Evolutionary conservation across 2,329 filamentous ascomycete species (phyloP), one percentile per base, ranked within the genome.

Genomic region (Fusarium paranaense): DNA sequence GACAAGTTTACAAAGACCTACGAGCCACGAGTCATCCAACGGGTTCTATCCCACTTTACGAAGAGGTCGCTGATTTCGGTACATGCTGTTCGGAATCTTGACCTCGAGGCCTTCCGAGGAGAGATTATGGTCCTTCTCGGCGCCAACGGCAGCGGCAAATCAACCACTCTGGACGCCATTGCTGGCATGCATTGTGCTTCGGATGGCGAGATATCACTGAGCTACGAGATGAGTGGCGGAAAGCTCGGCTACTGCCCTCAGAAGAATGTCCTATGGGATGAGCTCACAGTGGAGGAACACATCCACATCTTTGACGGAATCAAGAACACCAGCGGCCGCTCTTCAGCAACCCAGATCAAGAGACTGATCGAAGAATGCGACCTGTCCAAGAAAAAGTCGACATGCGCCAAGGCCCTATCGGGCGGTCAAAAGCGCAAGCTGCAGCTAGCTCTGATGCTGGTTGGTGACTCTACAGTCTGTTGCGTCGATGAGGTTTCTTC

Each of bases 371-470:
- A 82, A 5, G 87, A 90, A 1, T 91, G 95, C 70, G 94, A 97
- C 80, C 86, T 97, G 2, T 87, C 87, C 9, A 85, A 89, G 52
- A 97, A 97, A 82, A 83, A 90, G 27, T 87, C 89, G 35, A 92
- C 94, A 0, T 85, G 85, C 69, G 90, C 93, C 0, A 90, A 89
- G 75, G 95, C 93, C 0, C 85, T 97, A 1, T 96, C 93, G 5
- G 94, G 94, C 11, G 94, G 94, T 1, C 94, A 97, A 81, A 96
- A 96, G 83, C 86, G 94, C 60, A 97, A 97, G 20, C n/a, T 97
- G 5, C 94, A 97, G 80, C 86, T 97, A 3, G 93, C 93, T 1
- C 95, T 96, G 90, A 97, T 96, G 94, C 91, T 97, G 71, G 95
- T 93, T 6, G 94, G 94, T 67, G 94, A 93, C 4, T 97, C 76